These are phyloP conservation scores for Rehmannia glutinosa DNA, from an alignment of 257 asterid species.

Conservation along the genomic window DNA sequence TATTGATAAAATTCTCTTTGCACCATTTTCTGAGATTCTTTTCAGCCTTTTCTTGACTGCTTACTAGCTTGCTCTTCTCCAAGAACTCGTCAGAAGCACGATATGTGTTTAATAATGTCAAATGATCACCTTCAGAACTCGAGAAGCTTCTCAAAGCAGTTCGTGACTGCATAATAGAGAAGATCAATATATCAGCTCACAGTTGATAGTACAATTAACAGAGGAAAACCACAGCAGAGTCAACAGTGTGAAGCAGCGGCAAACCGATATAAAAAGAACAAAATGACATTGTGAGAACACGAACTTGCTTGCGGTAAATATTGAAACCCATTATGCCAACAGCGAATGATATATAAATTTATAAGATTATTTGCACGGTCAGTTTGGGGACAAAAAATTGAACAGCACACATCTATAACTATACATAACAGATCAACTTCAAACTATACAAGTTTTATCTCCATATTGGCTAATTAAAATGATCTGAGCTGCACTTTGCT, in stretches of 20 bases:
- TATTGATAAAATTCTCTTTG: constrained; percentile 80
- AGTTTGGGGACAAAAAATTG: no score
- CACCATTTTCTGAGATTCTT: constrained; percentile 92
- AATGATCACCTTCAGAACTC: constrained; percentile 87
- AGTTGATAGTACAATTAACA: constrained; percentile 1
- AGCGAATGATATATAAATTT: no score
- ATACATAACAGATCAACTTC: no score
- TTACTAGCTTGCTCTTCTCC: constrained; percentile 49
- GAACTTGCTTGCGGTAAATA: neutral
- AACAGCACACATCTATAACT: no score
- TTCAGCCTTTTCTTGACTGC: constrained; percentile 63
- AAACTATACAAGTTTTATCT: no score
- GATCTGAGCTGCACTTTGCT: no score
- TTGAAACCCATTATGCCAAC: neutral
- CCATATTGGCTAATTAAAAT: no score
- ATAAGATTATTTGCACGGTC: no score
- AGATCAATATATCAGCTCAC: constrained; percentile 23
- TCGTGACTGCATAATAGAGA: constrained; percentile 52
- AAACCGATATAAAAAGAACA: no score
- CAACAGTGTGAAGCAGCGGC: no score
- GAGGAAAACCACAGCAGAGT: neutral
- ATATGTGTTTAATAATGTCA: constrained; percentile 75
- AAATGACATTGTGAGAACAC: neutral
- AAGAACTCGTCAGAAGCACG: constrained; percentile 73
- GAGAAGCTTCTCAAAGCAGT: constrained; percentile 76